Conservation (phyloP, 1,139 yeast genomes). For the Lodderomyces metapsilosis region DNA sequence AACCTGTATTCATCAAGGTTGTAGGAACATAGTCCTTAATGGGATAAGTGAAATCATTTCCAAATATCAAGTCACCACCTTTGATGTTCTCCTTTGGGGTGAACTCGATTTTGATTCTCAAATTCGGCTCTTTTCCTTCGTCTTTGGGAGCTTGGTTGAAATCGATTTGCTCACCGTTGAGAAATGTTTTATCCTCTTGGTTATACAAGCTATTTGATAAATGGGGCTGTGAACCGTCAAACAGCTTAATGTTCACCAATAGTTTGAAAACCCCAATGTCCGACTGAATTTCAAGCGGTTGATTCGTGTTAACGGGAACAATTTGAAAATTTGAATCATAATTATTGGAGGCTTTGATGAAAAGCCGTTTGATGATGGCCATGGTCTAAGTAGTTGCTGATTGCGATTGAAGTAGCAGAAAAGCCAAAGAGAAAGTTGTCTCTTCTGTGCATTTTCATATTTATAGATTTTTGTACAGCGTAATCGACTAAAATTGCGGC, state of each 20-base stretch:
- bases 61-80: constrained; percentile 59
- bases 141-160: constrained; percentile 6
- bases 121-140: constrained; percentile 22
- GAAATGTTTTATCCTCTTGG: constrained; percentile 26
- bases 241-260: constrained; percentile 41
- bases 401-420: background rate
- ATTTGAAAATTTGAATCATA: constrained; percentile 27
- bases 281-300: constrained; percentile 34
- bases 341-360: constrained; percentile 33
- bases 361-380: constrained; percentile 31
- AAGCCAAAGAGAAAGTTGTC: background rate
- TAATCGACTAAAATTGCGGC: too few relatives aligned
- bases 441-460: background rate
- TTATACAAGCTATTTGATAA: constrained; percentile 32
- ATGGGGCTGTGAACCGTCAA: constrained; percentile 46
- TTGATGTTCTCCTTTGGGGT: constrained; percentile 40
- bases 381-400: constrained; percentile 6
- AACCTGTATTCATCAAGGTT: constrained; percentile 39
- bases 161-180: constrained; percentile 25
- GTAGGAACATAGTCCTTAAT: constrained; percentile 60
- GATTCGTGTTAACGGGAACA: constrained; percentile 47
- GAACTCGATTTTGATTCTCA: constrained; percentile 37
- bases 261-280: constrained; percentile 40
- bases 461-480: too few relatives aligned
- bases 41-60: constrained; percentile 66